Evolutionary conservation across 169 alveolate genomes (phyloP), one percentile per base, ranked within the genome.

Genomic region (Blepharisma undulans): DNA sequence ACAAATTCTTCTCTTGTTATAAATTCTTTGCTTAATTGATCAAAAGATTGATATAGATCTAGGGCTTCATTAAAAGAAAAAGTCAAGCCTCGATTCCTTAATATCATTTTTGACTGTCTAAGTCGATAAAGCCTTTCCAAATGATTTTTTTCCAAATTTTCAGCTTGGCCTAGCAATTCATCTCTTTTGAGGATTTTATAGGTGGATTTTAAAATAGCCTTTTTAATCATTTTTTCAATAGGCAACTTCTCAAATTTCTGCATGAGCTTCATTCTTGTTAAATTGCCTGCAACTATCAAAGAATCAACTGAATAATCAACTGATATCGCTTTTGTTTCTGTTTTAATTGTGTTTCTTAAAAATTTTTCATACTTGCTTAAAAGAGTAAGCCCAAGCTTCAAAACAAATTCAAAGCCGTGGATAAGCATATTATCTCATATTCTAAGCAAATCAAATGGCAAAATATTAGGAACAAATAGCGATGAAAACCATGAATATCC

Each of bases 291-390:
- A 0, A 72, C 36, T 60, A 48, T 86, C 14, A 86, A 72, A 0
- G 91, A 59, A 29, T 86, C 91, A 10, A 72, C 48, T 1, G 72
- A 25, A 21, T n/a, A 0, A 3, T 48, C 91, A 16, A 71, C 7
- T 0, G 32, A 84, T 71, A 86, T 2, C 5, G 36, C 32, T 72
- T 86, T 86, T 19, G 72, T 86, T 48, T 86, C 80, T 19, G 29
- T 0, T 25, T 86, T 61, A 6, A 86, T 30, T 0, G 60, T 72
- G 6, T 18, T 72, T 5, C 66, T 86, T 22, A 86, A 12, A 36
- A 86, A 86, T 21, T 25, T 86, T 86, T 86, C 91, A 72, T 86
- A n/a, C 8, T 32, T 25, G 32, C 84, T 61, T 30, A 86, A 32
- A 60, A 86, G 12, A 0, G 84, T 22, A 3, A 86, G 34, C 5